Evolutionary conservation across 2,329 filamentous ascomycete genomes (phyloP), one percentile per base, ranked within the genome.

Genomic region (Cladosporium colombiae): DNA sequence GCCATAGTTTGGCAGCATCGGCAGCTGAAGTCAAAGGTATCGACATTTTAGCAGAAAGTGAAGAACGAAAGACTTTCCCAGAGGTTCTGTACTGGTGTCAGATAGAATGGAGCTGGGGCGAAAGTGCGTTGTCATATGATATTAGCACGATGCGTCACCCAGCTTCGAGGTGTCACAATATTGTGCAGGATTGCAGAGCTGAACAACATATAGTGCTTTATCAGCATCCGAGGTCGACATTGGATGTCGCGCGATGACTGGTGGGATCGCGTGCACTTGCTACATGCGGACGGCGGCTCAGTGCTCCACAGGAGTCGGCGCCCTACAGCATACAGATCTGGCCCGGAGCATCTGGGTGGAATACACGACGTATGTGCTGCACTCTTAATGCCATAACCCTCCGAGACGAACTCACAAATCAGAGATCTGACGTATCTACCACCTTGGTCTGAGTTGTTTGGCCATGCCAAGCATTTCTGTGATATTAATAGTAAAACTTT

Each of bases 11-110:
- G 23, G n/a, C 21, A 18, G 25, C 35, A 64, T 27, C 31, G 29
- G 52, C 68, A 57, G 31, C 49, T 56, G 27, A 69, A 18, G 3
- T 52, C 8, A 37, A 61, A 18, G 33, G 63, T 49, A 46, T 31
- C 31, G 31, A 40, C 55, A 57, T 57, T 31, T 21, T 21, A 37
- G 55, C 16, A 33, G 16, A 33, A 13, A 21, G n/a, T 3, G 8
- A 3, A 3, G n/a, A 23, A 5, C n/a, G 3, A 46, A 23, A 2
- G 40, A 46, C n/a, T 21, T 11, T 21, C 3, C 10, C 8, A 46
- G 8, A 31, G 40, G 10, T 1, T 21, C 10, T 21, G n/a, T n/a
- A 13, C 4, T 11, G n/a, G 10, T 46, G 40, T 46, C 14, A 3
- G n/a, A n/a, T 21, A 23, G 4, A 46, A 11, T 21, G 40, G 8